These are phyloP conservation scores for Cydonia oblonga DNA, from an alignment of 331 rosid species.

Conservation along the genomic window DNA sequence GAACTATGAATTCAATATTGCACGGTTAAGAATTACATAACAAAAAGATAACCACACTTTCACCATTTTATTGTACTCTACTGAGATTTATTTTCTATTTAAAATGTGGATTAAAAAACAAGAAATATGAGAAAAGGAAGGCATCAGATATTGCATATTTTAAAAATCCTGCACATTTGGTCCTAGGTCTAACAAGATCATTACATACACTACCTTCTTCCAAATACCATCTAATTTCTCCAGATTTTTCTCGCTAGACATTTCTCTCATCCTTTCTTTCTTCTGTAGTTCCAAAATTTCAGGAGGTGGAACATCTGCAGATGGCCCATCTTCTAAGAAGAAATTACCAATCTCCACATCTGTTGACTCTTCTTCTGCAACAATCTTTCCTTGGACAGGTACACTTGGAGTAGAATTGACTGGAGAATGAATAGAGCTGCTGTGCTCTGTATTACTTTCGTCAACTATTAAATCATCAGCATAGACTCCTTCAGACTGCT, in stretches of 20 bases:
- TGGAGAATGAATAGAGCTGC: slow-evolving; percentile 24
- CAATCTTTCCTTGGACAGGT: slow-evolving; percentile 30
- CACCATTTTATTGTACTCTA: neutral
- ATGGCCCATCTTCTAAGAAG: slow-evolving; percentile 52
- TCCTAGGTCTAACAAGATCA: slow-evolving; percentile 9
- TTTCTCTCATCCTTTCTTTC: slow-evolving; percentile 50
- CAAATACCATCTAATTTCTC: slow-evolving; percentile 84
- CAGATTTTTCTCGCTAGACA: slow-evolving; percentile 53
- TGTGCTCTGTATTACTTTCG: slow-evolving; percentile 19
- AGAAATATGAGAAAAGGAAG: neutral
- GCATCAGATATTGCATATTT: neutral
- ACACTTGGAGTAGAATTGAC: slow-evolving; percentile 19
- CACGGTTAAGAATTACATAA: neutral
- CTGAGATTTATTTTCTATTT: neutral
- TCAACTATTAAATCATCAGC: slow-evolving; percentile 26
- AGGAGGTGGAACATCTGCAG: slow-evolving; percentile 35
- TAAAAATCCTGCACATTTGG: neutral
- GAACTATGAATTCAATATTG: neutral
- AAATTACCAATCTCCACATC: slow-evolving; percentile 79
- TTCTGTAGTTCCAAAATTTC: slow-evolving; percentile 49
- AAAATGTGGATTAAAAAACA: neutral
- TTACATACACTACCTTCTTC: slow-evolving; percentile 52
- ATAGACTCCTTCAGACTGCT: slow-evolving; percentile 19
- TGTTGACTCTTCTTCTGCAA: slow-evolving; percentile 37
- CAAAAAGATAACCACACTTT: neutral